Base-by-base conservation (phyloP, 2,329 filamentous ascomycete species). In the Rhinocladiella similis region DNA sequence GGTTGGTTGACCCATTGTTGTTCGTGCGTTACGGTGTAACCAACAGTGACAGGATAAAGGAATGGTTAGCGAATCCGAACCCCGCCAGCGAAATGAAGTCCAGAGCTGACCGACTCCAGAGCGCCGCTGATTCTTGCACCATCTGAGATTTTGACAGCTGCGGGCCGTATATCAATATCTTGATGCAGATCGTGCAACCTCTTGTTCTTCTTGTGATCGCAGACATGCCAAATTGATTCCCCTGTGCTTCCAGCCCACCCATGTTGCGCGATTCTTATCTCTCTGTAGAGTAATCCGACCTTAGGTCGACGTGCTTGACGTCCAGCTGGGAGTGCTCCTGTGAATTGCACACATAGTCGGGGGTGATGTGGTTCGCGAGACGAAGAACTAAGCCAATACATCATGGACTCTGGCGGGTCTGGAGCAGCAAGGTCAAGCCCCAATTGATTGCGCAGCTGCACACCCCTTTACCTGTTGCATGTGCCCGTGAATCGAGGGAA, bases 111-210 rank as follows among this genome's bases (percentile, higher is more conserved):
- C 43, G 43, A 33, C 43, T 29, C 25, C 20, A 46, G 43, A 46
- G 9, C n/a, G 22, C 6, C 7, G 14, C 20, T 46, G 20, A 27
- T 12, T n/a, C 20, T 22, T 46, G 43, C 33, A 33, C 33, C 35
- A 50, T 50, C 35, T 50, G 25, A 41, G 47, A 50, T 50, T 50
- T 50, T 50, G 47, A 50, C 47, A 50, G 13, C 35, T 50, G 47
- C 47, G 38, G 47, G 14, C 38, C 18, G 36, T 14, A 50, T 25
- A 20, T 18, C 47, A 50, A 42, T 29, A 46, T 27, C 22, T 46
- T 29, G 42, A 22, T 45, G 42, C 42, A 45, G 42, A 45, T 45
- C 22, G 42, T 45, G 18, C 19, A 3, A 45, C 42, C n/a, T 12
- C 22, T 9, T 18, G 9, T 43, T 16, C 39, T 22, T 46, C 38